Conservation (phyloP, 2,329 filamentous ascomycete species). For the Botrytis paeoniae region DNA sequence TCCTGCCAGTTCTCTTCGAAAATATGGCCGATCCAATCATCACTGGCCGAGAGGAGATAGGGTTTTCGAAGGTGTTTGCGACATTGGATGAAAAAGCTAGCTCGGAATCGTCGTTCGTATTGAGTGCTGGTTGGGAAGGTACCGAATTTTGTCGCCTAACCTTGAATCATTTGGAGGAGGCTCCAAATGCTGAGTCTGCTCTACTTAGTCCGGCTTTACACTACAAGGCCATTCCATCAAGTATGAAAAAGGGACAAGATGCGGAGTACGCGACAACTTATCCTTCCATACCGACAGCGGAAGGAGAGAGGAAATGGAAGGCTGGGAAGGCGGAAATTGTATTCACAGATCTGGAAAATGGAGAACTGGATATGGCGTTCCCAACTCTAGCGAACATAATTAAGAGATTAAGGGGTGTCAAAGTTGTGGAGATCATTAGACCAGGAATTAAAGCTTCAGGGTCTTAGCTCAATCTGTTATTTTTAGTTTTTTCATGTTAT, state of each 20-base stretch:
- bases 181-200: not conserved
- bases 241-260: not conserved
- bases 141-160: conserved; percentile 24
- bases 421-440: conserved; percentile 21
- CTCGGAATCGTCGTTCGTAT: conserved; percentile 11
- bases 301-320: conserved; percentile 25
- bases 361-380: conserved; percentile 23
- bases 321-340: conserved; percentile 21
- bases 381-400: conserved; percentile 26
- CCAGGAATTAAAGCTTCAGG: not conserved
- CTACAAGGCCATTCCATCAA: not conserved
- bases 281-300: not conserved
- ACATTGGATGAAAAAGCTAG: conserved; percentile 22
- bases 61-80: conserved; percentile 51
- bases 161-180: conserved; percentile 15
- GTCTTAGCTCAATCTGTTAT: not conserved
- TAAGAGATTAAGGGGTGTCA: conserved; percentile 23
- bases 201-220: not conserved
- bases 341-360: conserved; percentile 23
- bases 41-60: conserved; percentile 52
- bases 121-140: conserved; percentile 28
- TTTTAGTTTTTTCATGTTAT: not conserved
- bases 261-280: not conserved
- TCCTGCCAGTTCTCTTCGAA: conserved; percentile 53
- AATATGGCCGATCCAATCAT: conserved; percentile 57